Base-by-base conservation (phyloP, 2,329 filamentous ascomycete genomes). In the Byssoonygena ceratinophila region DNA sequence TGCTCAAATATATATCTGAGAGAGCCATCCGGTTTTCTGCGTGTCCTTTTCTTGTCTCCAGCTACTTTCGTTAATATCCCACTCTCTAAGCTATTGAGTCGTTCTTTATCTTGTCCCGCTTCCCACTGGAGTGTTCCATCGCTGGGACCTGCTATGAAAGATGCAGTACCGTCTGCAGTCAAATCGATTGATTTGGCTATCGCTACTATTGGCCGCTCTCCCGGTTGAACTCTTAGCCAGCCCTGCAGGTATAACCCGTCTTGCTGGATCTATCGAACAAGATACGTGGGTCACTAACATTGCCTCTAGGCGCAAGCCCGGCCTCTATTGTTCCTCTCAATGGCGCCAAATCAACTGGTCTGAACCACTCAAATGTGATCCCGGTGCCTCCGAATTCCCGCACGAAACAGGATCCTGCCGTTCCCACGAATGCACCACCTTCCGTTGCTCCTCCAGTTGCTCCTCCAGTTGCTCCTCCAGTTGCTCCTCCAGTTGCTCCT, bases 181-280 rank as follows among this genome's bases (percentile, higher is more conserved):
- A 39, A 48, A 48, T 27, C 32, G 29, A 48, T 27, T 11, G 22
- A 48, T 48, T 27, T 48, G 46, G 46, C 46, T 39, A 29, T 20
- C 11, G 11, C 14, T 48, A 22, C 29, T 48, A 39, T 39, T 48
- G 39, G 27, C 43, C 43, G 2, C 34, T 27, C 34, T 48, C 39
- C 22, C 46, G 2, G 12, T 18, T 37, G 46, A 29, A n/a, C 1
- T 39, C 14, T 2, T 48, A n/a, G 46, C 32, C 14, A 27, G 32
- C 16, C 43, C 43, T 6, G 7, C 3, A 31, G 43, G 43, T 45
- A 32, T 20, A 5, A 11, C 7, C 6, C 3, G 5, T 31, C 5
- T n/a, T n/a, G 1, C 14, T 27, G n/a, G 23, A 12, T 7, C 25
- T 45, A 45, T 14, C 20, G 12, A 20, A 45, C 23, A 44, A 34